Evolutionary conservation across 2,329 filamentous ascomycete species (phyloP), one percentile per base, ranked within the genome.

Genomic region (Clarireedia hainanense): DNA sequence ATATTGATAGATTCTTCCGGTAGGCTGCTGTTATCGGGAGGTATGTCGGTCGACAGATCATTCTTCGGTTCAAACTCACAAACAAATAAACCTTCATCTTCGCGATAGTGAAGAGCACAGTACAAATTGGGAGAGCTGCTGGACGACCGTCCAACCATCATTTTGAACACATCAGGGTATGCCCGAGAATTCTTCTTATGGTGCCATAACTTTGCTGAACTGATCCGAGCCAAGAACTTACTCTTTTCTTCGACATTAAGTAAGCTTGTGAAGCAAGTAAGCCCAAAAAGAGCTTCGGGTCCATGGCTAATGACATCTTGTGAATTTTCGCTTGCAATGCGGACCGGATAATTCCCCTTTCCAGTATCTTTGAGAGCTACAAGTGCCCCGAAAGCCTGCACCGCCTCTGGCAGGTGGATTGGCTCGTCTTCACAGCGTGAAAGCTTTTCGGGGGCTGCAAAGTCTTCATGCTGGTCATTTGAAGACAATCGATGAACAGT

Each of bases 41-140:
- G 80, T 6, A 91, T 71, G 0, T 89, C 89, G 63, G 84, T 80
- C 5, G 80, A 69, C 0, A 75, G 70, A 60, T 95, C 89, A 59
- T 95, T 86, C 67, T 95, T 89, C 2, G 90, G 71, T 68, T 96
- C 91, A 56, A 96, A 92, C 66, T 96, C 91, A 74, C 89, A 95
- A 10, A 96, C 86, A 34, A 95, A 75, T 17, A 92, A 70, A 47
- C 88, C 80, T 0, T 82, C 80, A 60, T 90, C 77, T 74, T 0
- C 83, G 80, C 0, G 80, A 46, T 95, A 77, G 0, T 56, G 48
- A 12, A 56, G 23, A 23, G 54, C 54, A 15, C 54, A 56, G 23
- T 52, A 52, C n/a, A 56, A 20, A 24, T 27, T 5, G 12, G 3
- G 10, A 37, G 49, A 14, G 10, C 9, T n/a, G 24, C 9, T 4